Evolutionary conservation across 805 yeast genomes (phyloP).

Genomic region (Candida germanica): DNA sequence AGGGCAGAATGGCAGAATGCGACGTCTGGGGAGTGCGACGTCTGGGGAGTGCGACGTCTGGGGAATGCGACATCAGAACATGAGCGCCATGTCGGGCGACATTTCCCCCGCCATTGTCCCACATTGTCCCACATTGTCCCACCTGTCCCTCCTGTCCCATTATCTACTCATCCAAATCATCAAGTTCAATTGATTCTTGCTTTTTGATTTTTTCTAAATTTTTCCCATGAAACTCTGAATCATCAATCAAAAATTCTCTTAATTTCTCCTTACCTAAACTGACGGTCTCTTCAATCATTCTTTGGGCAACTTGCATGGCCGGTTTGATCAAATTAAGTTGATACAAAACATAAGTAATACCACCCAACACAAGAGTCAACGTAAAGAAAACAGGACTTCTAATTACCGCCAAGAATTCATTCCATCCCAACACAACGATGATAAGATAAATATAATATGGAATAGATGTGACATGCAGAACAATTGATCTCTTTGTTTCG

Average conservation of each 20-base stretch:
- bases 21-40: no score
- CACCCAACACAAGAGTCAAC: constrained; percentile 53
- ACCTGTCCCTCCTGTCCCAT: no score
- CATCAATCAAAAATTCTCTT: constrained; percentile 57
- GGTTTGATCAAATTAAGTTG: constrained; percentile 76
- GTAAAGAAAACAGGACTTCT: constrained; percentile 83
- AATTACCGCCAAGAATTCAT: constrained; percentile 84
- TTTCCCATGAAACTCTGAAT: constrained; percentile 26
- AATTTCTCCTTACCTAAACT: constrained; percentile 58
- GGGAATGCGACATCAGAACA: no score
- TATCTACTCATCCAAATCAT: constrained; percentile 5
- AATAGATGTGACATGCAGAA: constrained; percentile 72
- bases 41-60: no score
- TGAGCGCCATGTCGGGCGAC: no score
- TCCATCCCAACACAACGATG: constrained; percentile 85
- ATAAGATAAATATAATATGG: constrained; percentile 80
- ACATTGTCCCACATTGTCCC: no score
- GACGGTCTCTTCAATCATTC: constrained; percentile 56
- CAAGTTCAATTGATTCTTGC: constrained; percentile 11
- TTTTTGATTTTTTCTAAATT: constrained; percentile 16
- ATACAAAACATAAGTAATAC: constrained; percentile 65
- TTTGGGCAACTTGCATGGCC: constrained; percentile 54
- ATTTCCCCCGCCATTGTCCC: no score
- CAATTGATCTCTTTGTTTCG: constrained; percentile 85
- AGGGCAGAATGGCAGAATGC: no score